Conservation (phyloP, 768 basidiomycete genomes). For the Gloeopeniophorella convolvens region DNA sequence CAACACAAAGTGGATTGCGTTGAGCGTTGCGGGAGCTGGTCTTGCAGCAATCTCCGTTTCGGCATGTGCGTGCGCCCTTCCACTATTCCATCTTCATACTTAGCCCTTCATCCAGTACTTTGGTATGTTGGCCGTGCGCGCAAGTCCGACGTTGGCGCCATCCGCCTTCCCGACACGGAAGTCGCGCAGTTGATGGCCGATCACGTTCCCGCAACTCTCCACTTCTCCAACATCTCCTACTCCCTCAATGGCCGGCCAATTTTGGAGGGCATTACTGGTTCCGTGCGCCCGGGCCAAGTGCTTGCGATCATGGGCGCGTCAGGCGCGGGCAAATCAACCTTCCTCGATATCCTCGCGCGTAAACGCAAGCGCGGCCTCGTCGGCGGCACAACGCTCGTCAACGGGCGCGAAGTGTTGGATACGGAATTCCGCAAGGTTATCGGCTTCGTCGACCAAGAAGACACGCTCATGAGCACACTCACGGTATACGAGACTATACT, state of each 20-base stretch:
- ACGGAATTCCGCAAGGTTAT: conserved; percentile 76
- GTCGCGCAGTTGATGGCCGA: conserved; percentile 84
- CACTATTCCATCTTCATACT: neutral
- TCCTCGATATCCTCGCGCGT: conserved; percentile 92
- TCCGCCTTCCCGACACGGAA: conserved; percentile 76
- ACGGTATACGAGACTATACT: conserved; percentile 98
- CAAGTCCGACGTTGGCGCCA: conserved; percentile 59
- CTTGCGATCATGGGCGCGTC: conserved; percentile 97
- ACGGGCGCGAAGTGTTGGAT: conserved; percentile 72
- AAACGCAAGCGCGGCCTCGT: conserved; percentile 81
- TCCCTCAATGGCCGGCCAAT: conserved; percentile 59
- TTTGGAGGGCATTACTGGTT: conserved; percentile 76
- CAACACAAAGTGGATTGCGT: conserved; percentile 72
- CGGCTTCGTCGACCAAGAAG: conserved; percentile 98
- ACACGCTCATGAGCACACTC: conserved; percentile 93
- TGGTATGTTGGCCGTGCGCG: conserved; percentile 88
- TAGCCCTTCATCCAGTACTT: conserved; percentile 41
- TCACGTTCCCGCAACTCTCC: conserved; percentile 90
- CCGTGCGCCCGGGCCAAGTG: conserved; percentile 81
- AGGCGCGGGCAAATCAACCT: conserved; percentile 92
- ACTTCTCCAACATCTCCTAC: conserved; percentile 84
- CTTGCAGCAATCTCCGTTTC: conserved; percentile 65
- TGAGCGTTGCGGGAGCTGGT: conserved; percentile 77
- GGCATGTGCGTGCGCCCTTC: conserved; percentile 37
- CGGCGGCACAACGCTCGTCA: conserved; percentile 70